These are phyloP conservation scores for Dioscorea cayenensis DNA, from an alignment of 116 monocot species.

Conservation along the genomic window DNA sequence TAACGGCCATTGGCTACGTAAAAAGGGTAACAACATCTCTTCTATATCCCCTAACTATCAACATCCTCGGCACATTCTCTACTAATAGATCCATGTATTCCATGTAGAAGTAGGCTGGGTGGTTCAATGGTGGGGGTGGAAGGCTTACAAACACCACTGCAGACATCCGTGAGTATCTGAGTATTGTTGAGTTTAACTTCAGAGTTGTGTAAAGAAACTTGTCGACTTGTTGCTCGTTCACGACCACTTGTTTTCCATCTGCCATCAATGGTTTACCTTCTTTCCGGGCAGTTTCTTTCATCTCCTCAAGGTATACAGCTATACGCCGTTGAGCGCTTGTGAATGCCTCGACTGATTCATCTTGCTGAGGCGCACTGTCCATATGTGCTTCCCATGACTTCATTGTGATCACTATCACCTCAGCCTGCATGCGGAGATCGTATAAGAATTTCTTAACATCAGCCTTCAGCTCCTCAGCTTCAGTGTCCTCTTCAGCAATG, in stretches of 20 bases:
- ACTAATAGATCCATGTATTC: conserved; percentile 97
- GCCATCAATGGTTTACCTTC: conserved; percentile 62
- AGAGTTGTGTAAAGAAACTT: conserved; percentile 91
- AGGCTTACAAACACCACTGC: conserved; percentile 91
- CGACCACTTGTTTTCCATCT: conserved; percentile 55
- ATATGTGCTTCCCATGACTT: conserved; percentile 71
- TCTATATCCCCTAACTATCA: conserved; percentile 88
- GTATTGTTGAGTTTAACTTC: conserved; percentile 80
- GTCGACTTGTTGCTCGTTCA: conserved; percentile 79
- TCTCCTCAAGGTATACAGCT: conserved; percentile 51
- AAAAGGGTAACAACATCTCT: conserved; percentile 96
- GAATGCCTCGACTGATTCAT: conserved; percentile 67
- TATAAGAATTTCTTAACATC: conserved; percentile 94
- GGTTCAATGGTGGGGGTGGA: conserved; percentile 73
- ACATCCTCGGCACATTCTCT: conserved; percentile 81
- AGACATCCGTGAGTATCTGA: conserved; percentile 87
- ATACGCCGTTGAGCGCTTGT: conserved; percentile 53
- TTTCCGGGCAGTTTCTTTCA: conserved; percentile 42
- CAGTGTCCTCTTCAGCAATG: conserved; percentile 91
- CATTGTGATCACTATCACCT: conserved; percentile 83
- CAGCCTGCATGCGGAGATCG: conserved; percentile 92
- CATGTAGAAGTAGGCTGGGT: conserved; percentile 91
- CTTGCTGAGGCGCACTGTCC: conserved; percentile 38
- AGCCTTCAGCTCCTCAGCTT: conserved; percentile 83
- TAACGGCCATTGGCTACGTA: conserved; percentile 27